Conservation (phyloP, 768 basidiomycete species). For the Tylopilus intermedius region DNA sequence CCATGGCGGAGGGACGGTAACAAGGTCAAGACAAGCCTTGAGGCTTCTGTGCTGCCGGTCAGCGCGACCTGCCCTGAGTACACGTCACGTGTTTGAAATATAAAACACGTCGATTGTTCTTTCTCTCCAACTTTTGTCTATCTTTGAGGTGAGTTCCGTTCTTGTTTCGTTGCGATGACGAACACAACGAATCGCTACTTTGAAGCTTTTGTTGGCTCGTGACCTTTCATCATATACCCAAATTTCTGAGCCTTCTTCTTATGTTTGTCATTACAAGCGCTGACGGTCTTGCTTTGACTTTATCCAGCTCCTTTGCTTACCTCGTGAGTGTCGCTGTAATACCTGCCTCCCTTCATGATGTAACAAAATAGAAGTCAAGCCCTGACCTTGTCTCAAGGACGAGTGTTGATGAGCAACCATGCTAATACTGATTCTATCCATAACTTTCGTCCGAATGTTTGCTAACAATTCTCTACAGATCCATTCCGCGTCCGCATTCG, state of each 20-base stretch:
- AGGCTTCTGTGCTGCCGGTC: not conserved
- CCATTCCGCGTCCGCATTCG: not conserved
- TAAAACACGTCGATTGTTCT: conserved; percentile 7
- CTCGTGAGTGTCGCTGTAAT: conserved; percentile 32
- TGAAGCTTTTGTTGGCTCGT: conserved; percentile 59
- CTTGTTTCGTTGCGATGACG: conserved; percentile 44
- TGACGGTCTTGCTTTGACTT: conserved; percentile 4
- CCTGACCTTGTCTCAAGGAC: conserved; percentile 74
- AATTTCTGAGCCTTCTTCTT: conserved; percentile 68
- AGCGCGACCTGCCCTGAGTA: conserved; percentile 33
- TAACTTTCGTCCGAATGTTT: conserved; percentile 3
- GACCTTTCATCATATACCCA: conserved; percentile 78
- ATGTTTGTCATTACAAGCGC: not conserved
- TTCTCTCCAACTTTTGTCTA: not conserved
- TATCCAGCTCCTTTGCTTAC: not conserved
- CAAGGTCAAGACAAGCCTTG: conserved; percentile 9
- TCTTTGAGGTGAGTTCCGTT: conserved; percentile 31
- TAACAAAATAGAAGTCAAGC: conserved; percentile 87
- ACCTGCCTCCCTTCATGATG: conserved; percentile 42
- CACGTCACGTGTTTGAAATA: conserved; percentile 28
- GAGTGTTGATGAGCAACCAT: conserved; percentile 75
- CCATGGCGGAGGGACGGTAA: conserved; percentile 45
- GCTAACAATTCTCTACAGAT: conserved; percentile 20
- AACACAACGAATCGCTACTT: conserved; percentile 84
- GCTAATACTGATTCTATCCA: conserved; percentile 68